Conservation (phyloP, 768 basidiomycete genomes). For the Kwoniella sp. region DNA sequence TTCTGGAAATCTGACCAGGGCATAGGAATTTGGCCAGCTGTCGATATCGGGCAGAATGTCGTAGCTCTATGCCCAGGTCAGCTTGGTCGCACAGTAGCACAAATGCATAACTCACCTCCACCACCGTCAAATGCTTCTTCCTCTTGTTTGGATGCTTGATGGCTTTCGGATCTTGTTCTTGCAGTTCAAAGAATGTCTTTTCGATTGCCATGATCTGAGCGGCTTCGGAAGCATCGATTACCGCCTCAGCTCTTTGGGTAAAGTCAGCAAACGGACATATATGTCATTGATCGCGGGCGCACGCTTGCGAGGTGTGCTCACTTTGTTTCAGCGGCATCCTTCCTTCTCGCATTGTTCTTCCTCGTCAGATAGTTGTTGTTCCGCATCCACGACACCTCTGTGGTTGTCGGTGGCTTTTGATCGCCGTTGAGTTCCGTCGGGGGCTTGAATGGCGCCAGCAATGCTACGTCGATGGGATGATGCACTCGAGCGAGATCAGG, state of each 20-base stretch:
- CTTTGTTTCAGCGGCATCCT: slow-evolving; percentile 32
- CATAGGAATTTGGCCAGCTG: slow-evolving; percentile 41
- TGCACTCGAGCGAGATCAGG: slow-evolving; percentile 60
- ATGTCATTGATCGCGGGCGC: not conserved
- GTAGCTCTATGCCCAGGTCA: slow-evolving; percentile 33
- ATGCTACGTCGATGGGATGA: slow-evolving; percentile 56
- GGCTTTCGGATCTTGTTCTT: slow-evolving; percentile 21
- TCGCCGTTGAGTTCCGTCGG: slow-evolving; percentile 48
- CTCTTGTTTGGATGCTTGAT: slow-evolving; percentile 42
- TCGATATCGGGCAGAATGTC: slow-evolving; percentile 52
- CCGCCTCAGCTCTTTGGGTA: slow-evolving; percentile 23
- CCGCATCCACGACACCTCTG: slow-evolving; percentile 84
- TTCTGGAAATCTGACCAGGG: slow-evolving; percentile 49
- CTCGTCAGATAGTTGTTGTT: slow-evolving; percentile 79
- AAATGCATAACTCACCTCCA: slow-evolving; percentile 39
- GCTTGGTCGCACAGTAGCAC: no score
- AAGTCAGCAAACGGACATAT: slow-evolving; percentile 5
- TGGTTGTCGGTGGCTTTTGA: slow-evolving; percentile 57
- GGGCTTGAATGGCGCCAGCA: slow-evolving; percentile 65
- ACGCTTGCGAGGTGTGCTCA: no score
- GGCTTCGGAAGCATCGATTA: slow-evolving; percentile 50
- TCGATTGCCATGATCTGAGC: slow-evolving; percentile 54
- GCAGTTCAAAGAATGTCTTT: slow-evolving; percentile 42
- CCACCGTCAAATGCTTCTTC: slow-evolving; percentile 36
- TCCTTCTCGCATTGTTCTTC: slow-evolving; percentile 34